phyloP scores from a whole-genome alignment of 2,329 filamentous ascomycete species.

The Pseudogymnoascus sp. region DNA sequence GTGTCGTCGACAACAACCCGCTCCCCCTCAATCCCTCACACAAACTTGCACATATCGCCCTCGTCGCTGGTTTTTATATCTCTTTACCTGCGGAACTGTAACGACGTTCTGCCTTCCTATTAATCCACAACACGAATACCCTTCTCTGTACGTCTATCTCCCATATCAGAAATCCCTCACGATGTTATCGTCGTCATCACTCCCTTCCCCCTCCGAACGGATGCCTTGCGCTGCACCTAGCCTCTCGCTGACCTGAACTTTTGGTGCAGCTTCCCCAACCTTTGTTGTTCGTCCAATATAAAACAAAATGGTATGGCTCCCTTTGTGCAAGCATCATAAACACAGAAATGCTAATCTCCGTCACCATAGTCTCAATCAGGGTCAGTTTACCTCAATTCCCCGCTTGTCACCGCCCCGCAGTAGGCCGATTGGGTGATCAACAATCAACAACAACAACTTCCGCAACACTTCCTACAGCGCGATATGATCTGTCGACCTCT shows the following conservation, averaged over 20 bases:
- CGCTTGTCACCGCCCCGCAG: conserved; percentile 17
- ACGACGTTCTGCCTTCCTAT: conserved; percentile 2
- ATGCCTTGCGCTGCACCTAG: neutral
- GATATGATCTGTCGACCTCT: neutral
- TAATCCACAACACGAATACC: neutral
- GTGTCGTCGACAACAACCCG: conserved; percentile 9
- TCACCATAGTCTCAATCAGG: conserved; percentile 56
- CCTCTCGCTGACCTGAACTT: neutral
- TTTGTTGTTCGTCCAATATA: neutral
- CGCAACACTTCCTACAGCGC: neutral
- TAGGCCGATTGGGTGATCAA: neutral
- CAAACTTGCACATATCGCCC: conserved; percentile 4
- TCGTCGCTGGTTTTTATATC: neutral
- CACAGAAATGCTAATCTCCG: neutral
- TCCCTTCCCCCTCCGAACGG: neutral
- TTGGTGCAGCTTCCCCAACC: neutral
- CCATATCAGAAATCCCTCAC: neutral
- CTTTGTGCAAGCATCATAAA: neutral
- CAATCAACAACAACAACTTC: conserved; percentile 1
- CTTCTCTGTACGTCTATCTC: conserved; percentile 2
- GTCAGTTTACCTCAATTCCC: conserved; percentile 40
- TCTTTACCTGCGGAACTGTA: conserved; percentile 1
- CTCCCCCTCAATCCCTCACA: conserved; percentile 9
- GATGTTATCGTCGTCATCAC: conserved; percentile 1
- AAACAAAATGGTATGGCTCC: neutral